Evolutionary conservation across 495 filamentous ascomycete genomes (phyloP), one percentile per base, ranked within the genome.

Genomic region (Evernia prunastri): DNA sequence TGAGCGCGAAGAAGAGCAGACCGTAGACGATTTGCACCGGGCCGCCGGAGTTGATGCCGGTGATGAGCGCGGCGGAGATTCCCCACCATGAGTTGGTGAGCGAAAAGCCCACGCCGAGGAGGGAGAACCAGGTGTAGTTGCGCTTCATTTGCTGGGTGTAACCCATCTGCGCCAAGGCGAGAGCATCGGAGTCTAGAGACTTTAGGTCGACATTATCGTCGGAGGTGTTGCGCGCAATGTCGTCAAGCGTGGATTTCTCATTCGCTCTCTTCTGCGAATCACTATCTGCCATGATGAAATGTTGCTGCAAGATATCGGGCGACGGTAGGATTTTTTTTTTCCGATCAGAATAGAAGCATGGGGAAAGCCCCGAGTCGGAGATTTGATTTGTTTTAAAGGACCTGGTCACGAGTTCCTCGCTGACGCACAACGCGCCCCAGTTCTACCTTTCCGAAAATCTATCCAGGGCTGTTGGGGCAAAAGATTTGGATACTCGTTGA

Each of bases 81-180:
- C 80, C 85, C 68, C 84, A 84, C 85, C 84, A 87, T 10, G 83
- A 85, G 70, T 87, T 86, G 51, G 84, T 84, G 63, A 87, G 77
- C 33, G 79, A 82, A 76, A 86, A 87, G 39, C 82, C 80, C 40
- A 84, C 79, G 35, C 83, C 84, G 7, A 87, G 76, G 23, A 87
- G 75, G 7, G 80, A 81, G 69, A 81, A 77, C 63, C 83, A 75
- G 33, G 76, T 80, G 72, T 84, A 86, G 64, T 86, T 84, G 61
- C 84, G 79, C 60, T 78, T 73, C 73, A 86, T 74, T 54, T 84
- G 79, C 65, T 84, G 82, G 9, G 74, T 76, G 68, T 86, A 86
- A 17, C 84, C 84, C 82, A 87, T 85, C 58, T 81, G 79, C 2
- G 72, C 70, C 56, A 77, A 65, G 56, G 67, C 70, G 29, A 72